Base-by-base conservation (phyloP, 352 stramenopile species). In the Phytophthora multivora region DNA sequence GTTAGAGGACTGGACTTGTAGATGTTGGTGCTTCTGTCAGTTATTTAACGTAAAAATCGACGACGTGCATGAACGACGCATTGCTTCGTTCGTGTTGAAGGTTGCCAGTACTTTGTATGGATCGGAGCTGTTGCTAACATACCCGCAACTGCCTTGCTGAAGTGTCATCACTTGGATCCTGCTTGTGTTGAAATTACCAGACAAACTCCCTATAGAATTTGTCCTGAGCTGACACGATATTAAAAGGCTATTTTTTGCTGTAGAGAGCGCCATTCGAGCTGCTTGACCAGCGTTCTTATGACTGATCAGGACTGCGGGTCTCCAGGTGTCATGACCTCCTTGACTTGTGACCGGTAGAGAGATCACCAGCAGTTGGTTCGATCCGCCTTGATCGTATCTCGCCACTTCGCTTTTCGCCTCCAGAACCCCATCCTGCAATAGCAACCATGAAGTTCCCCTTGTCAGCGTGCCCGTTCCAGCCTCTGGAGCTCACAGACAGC, bases 371-470 rank as follows among this genome's bases (percentile, higher is more conserved):
- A 56, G 56, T 43, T 19, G n/a, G n/a, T 21, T 18, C 33, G 18
- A 51, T 28, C 39, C 25, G 28, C 28, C 28, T 31, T 30, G 26
- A 36, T 8, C 7, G 11, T 11, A 31, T 54, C 12, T 23, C 21
- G n/a, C 25, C 65, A 73, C 61, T 74, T 63, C 31, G 35, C 39
- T 41, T 67, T 67, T 70, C 42, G 39, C 59, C 31, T 42, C 49
- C 11, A 38, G 30, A 25, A 8, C 40, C 48, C 28, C 42, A 57
- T 31, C 26, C 31, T 26, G n/a, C n/a, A n/a, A n/a, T n/a, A 25
- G 19, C 25, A 28, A 21, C 21, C 26, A 77, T 77, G 69, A 77
- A 77, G 51, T 73, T 78, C 56, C 66, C 70, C 16, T 62, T 78
- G 42, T 63, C 66, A n/a, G 61, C 66, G 48, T 75, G 55, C 38